Evolutionary conservation across 2,329 filamentous ascomycete genomes (phyloP).

Genomic region (Drechslerella coelobrocha): DNA sequence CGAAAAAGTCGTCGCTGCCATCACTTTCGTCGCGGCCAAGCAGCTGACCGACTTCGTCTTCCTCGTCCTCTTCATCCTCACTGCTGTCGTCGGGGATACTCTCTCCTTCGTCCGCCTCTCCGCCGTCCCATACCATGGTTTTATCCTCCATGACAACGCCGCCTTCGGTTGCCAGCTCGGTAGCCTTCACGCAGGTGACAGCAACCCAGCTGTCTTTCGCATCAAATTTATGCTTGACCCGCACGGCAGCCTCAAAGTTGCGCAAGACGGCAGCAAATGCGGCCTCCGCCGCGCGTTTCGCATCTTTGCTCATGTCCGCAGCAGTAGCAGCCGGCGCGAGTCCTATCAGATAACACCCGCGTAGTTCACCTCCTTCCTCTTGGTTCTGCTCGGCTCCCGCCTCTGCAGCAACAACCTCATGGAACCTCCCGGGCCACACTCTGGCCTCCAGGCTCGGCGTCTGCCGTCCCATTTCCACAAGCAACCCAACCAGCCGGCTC

Average conservation of each 20-base stretch:
- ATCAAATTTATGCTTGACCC: conserved; percentile 63
- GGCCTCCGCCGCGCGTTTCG: conserved; percentile 60
- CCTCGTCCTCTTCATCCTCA: conserved; percentile 53
- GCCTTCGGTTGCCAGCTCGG: conserved; percentile 22
- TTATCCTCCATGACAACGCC: conserved; percentile 42
- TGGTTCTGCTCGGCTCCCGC: conserved; percentile 52
- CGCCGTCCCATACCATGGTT: conserved; percentile 51
- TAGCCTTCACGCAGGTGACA: conserved; percentile 52
- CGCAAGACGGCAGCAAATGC: conserved; percentile 61
- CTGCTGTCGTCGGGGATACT: conserved; percentile 49
- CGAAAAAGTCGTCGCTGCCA: conserved; percentile 30
- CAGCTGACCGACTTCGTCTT: conserved; percentile 5
- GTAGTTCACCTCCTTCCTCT: conserved; percentile 61
- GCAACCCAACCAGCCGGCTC: conserved; percentile 65
- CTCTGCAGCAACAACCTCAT: conserved; percentile 56
- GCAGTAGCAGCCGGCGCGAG: conserved; percentile 56
- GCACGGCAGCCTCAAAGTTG: conserved; percentile 60
- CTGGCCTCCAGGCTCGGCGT: conserved; percentile 64
- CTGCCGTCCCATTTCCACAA: conserved; percentile 65
- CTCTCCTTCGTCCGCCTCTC: conserved; percentile 45
- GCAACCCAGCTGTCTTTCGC: conserved; percentile 63
- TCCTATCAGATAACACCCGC: conserved; percentile 69
- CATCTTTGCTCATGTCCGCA: conserved; percentile 57
- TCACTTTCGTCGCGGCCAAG: background rate
- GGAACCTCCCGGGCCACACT: conserved; percentile 70